These are phyloP conservation scores for Cotoneaster glaucophyllus DNA, from an alignment of 306 rosid genomes.

Conservation along the genomic window DNA sequence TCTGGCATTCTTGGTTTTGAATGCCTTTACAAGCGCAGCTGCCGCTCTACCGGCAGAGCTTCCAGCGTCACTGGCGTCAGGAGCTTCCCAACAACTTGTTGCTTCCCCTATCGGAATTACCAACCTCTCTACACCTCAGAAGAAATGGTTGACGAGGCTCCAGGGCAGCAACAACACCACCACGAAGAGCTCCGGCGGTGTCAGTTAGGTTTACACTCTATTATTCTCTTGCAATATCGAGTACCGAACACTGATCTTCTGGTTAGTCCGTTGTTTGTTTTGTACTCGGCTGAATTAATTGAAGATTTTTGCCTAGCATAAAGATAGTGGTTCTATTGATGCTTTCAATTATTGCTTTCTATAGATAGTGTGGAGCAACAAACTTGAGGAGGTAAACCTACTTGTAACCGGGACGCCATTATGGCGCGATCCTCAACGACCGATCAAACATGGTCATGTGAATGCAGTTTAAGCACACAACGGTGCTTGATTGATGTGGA, in stretches of 20 bases:
- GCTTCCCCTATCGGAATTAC: constrained; percentile 19
- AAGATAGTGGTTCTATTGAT: background rate
- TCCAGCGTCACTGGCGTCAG: constrained; percentile 18
- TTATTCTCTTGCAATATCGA: background rate
- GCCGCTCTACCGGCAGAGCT: constrained; percentile 98
- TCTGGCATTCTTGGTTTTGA: constrained; percentile 74
- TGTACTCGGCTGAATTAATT: background rate
- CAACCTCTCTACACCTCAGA: constrained; percentile 47
- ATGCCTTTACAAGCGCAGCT: constrained; percentile 89
- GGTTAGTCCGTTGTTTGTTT: constrained; percentile 6
- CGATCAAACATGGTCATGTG: too few relatives aligned
- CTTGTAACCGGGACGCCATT: too few relatives aligned
- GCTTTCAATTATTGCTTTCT: background rate
- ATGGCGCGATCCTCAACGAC: too few relatives aligned
- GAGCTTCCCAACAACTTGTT: constrained; percentile 19
- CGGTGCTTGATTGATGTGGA: too few relatives aligned
- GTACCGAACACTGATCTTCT: background rate
- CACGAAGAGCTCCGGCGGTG: constrained; percentile 30
- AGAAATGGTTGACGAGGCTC: constrained; percentile 80
- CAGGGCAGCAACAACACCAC: constrained; percentile 32
- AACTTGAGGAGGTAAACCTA: too few relatives aligned
- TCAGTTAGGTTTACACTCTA: constrained; percentile 11
- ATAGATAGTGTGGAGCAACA: too few relatives aligned
- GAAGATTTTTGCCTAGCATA: background rate
- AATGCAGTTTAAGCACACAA: too few relatives aligned